A percentile compares a stretch with the other conserved stretches of the same genome.
phyloP scores from a whole-genome alignment of 768 basidiomycete species.

The Phanerochaete carnosa region DNA sequence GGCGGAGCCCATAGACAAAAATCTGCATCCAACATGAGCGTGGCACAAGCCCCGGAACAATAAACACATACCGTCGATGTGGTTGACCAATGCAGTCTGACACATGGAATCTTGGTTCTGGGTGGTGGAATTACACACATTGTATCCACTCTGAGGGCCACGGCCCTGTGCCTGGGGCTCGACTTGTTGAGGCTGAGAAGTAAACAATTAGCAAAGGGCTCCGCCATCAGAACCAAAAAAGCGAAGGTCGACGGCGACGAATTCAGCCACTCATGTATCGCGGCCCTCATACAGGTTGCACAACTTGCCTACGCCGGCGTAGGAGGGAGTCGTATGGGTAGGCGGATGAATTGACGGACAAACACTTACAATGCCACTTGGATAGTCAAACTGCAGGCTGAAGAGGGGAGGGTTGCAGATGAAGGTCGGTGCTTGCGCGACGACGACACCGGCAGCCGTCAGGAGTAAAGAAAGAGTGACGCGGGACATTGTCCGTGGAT shows the following conservation, averaged over 20 bases:
- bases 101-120: slow-evolving; percentile 59
- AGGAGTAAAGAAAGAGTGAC: slow-evolving; percentile 34
- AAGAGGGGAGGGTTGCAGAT: slow-evolving; percentile 23
- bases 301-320: too few relatives aligned
- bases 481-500: slow-evolving; percentile 24
- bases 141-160: slow-evolving; percentile 63
- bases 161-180: slow-evolving; percentile 41
- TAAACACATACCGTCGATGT: slow-evolving; percentile 35
- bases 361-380: slow-evolving; percentile 18
- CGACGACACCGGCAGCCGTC: slow-evolving; percentile 24
- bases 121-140: slow-evolving; percentile 65
- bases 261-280: too few relatives aligned
- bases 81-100: slow-evolving; percentile 70
- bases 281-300: too few relatives aligned
- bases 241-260: too few relatives aligned
- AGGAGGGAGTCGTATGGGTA: too few relatives aligned
- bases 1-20: slow-evolving; percentile 68
- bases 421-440: slow-evolving; percentile 21
- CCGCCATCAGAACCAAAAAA: not conserved
- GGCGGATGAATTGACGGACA: too few relatives aligned
- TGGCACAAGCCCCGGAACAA: not conserved
- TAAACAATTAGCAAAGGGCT: not conserved
- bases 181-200: slow-evolving; percentile 48
- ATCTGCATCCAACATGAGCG: slow-evolving; percentile 36
- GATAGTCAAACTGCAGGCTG: slow-evolving; percentile 22